These are phyloP conservation scores for Musa balbisiana DNA, from an alignment of 202 grass and related monocot species.

Conservation along the genomic window DNA sequence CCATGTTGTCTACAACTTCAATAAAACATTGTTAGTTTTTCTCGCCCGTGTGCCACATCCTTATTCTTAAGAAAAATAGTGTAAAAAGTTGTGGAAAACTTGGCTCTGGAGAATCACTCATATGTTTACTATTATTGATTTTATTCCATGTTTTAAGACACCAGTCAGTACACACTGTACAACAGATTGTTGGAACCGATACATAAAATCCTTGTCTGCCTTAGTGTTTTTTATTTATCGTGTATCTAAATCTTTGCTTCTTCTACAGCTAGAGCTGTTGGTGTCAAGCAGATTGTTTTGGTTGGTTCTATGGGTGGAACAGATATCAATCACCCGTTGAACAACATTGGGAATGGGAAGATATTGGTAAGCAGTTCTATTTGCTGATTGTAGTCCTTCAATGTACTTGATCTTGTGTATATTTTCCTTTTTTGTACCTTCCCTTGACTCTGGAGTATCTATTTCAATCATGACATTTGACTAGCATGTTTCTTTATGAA, in stretches of 20 bases:
- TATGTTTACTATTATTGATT: not conserved
- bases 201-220: not conserved
- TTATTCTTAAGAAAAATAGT: not conserved
- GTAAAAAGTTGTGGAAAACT: not conserved
- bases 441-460: not conserved
- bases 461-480: too few relatives aligned
- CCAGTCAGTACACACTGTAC: too few relatives aligned
- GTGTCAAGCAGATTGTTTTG: constrained; percentile 79
- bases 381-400: not conserved
- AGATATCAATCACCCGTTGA: constrained; percentile 63
- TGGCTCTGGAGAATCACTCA: not conserved
- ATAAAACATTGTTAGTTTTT: not conserved
- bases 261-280: constrained; percentile 58
- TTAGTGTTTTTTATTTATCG: not conserved
- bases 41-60: not conserved
- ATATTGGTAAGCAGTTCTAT: constrained; percentile 49
- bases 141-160: too few relatives aligned
- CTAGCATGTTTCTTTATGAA: not conserved
- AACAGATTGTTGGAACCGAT: too few relatives aligned
- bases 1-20: too few relatives aligned
- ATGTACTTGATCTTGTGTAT: not conserved
- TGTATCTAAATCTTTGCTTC: constrained; percentile 1
- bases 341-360: constrained; percentile 81
- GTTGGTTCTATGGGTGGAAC: constrained; percentile 93
- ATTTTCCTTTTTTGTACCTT: not conserved